Evolutionary conservation across 2,329 filamentous ascomycete genomes (phyloP).

Genomic region (Proliferodiscus dingleyae): DNA sequence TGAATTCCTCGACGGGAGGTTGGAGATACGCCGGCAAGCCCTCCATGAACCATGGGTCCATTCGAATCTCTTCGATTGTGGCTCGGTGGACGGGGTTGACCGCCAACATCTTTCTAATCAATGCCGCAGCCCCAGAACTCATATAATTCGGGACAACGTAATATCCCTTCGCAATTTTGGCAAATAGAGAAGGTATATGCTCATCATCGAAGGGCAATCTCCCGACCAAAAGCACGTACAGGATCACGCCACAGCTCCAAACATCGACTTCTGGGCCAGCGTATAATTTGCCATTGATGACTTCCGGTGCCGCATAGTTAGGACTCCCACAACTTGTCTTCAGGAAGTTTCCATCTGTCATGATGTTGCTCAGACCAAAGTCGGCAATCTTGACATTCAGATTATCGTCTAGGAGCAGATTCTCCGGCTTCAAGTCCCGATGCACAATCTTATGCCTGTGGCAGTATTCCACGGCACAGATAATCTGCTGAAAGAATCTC

Average conservation of each 20-base stretch:
- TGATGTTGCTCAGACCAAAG: slow-evolving; percentile 98
- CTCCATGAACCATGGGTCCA: slow-evolving; percentile 90
- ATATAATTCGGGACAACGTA: slow-evolving; percentile 93
- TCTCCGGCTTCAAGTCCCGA: slow-evolving; percentile 95
- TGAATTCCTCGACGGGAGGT: slow-evolving; percentile 83
- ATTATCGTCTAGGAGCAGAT: slow-evolving; percentile 87
- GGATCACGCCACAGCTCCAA: slow-evolving; percentile 92
- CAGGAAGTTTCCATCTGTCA: slow-evolving; percentile 98
- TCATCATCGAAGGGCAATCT: slow-evolving; percentile 95
- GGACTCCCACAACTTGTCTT: slow-evolving; percentile 98
- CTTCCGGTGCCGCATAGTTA: slow-evolving; percentile 96
- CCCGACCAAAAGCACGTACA: slow-evolving; percentile 77
- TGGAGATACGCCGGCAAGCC: slow-evolving; percentile 83
- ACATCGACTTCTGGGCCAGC: slow-evolving; percentile 97
- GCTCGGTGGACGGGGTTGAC: slow-evolving; percentile 93
- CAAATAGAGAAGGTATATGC: slow-evolving; percentile 94
- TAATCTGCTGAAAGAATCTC: slow-evolving; percentile 98
- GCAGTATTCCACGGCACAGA: slow-evolving; percentile 97
- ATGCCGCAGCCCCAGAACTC: slow-evolving; percentile 70
- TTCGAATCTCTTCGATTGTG: slow-evolving; percentile 87
- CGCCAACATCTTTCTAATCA: slow-evolving; percentile 92
- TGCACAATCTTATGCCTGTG: slow-evolving; percentile 99
- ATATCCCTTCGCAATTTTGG: slow-evolving; percentile 92
- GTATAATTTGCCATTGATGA: slow-evolving; percentile 96
- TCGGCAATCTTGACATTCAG: slow-evolving; percentile 99